phyloP scores from a whole-genome alignment of 2,329 filamentous ascomycete species.

The Penicillium polonicum region DNA sequence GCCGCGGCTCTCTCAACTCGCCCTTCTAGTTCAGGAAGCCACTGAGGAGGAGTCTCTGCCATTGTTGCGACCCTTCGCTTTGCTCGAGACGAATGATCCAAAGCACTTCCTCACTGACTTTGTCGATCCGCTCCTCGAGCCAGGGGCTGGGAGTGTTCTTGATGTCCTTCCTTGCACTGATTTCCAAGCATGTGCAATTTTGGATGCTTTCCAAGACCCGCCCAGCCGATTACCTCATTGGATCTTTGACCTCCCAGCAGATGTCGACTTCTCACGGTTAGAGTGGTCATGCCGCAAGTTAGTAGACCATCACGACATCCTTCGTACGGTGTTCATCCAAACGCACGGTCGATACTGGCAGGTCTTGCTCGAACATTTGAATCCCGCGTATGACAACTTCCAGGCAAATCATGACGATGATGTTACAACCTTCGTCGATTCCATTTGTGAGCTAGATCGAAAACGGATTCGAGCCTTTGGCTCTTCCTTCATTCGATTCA shows the following conservation, averaged over 20 bases:
- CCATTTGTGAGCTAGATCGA: background rate
- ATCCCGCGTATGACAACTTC: background rate
- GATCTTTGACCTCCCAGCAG: background rate
- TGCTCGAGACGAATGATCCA: background rate
- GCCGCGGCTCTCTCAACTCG: background rate
- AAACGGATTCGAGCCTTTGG: background rate
- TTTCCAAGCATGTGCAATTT: background rate
- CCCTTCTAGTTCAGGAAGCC: background rate
- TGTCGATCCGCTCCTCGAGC: background rate
- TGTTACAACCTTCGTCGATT: background rate
- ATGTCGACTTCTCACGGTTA: background rate
- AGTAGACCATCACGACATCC: background rate
- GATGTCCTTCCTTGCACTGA: background rate
- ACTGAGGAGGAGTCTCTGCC: background rate
- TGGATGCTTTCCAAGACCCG: background rate
- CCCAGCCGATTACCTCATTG: background rate
- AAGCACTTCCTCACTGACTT: background rate
- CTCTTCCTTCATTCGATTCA: background rate
- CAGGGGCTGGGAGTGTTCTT: background rate
- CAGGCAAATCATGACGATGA: background rate
- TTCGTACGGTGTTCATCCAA: background rate
- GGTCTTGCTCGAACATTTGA: background rate
- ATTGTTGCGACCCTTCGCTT: background rate
- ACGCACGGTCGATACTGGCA: background rate
- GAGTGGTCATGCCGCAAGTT: background rate